Evolutionary conservation across 208 protist species (phyloP), one percentile per base, ranked within the genome.

Genomic region (Trypanosoma caninum): DNA sequence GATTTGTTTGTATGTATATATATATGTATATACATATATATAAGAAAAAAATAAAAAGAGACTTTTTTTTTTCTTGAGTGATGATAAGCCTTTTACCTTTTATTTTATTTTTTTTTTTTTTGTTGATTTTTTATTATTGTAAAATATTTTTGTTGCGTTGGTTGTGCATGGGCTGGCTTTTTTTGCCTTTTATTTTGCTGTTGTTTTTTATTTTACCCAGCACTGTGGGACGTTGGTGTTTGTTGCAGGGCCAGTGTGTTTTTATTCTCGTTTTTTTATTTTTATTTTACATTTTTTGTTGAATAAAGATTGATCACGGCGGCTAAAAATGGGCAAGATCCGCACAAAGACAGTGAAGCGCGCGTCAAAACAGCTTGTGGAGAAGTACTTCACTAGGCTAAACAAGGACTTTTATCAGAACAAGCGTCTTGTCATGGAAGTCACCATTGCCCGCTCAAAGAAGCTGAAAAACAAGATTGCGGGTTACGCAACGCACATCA

Each of bases 331-430:
- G 99, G 99, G 98, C 89, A 97, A 98, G 64, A 99, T 99, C 73
- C 87, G 99, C 69, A 99, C 98, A 13, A 99, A 99, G 93, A 99
- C 98, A 50, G 97, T 99, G 71, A 99, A 99, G 94, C 98, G 97
- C 76, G 98, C 99, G 31, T 90, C 99, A 16, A 93, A 97, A 65
- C 80, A 97, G 67, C 82, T 99, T 66, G 98, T 99, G 75, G 99
- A 99, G 90, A 99, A 99, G 89, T 99, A 99, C 86, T 99, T 99
- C 91, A 82, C 95, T 50, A 88, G 96, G 68, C 94, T 99, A 63
- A 99, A 97, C 68, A 66, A 87, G 46, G 99, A 99, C 85, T 99
- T 99, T 91, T 97, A 99, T 69, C 97, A 95, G 79, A 99, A 99
- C 97, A 99, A 99, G 93, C 84, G 84, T 37, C 69, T 96, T 35